Percentiles rank a stretch among this genome's conserved stretches.
These are phyloP conservation scores for Malus hybrid DNA, from an alignment of 331 rosid species.

Conservation along the genomic window DNA sequence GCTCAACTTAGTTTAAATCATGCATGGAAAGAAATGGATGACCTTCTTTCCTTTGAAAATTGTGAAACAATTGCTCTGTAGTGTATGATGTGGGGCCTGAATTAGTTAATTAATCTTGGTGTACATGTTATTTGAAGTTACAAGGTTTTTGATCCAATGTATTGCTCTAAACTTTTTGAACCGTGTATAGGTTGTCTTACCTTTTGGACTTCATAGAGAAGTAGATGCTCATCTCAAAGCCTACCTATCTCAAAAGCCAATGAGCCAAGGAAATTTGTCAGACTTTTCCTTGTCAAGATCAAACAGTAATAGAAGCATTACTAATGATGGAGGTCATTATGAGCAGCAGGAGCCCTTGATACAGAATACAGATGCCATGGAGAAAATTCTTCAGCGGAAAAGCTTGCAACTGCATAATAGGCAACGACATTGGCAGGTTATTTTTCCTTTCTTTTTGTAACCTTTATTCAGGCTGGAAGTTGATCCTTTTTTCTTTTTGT, in stretches of 20 bases:
- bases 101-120: not conserved
- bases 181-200: slow-evolving; percentile 59
- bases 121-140: slow-evolving; percentile 2
- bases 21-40: not conserved
- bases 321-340: slow-evolving; percentile 25
- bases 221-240: slow-evolving; percentile 62
- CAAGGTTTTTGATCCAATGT: not conserved
- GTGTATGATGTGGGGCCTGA: not conserved
- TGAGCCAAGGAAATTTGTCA: slow-evolving; percentile 23
- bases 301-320: slow-evolving; percentile 28
- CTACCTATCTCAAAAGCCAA: slow-evolving; percentile 56
- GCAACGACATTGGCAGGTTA: slow-evolving; percentile 85
- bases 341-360: slow-evolving; percentile 48
- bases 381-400: slow-evolving; percentile 53
- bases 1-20: not conserved
- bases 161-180: slow-evolving; percentile 11
- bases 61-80: not conserved
- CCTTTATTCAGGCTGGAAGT: not conserved
- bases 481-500: not conserved
- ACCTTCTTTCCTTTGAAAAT: not conserved
- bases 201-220: slow-evolving; percentile 62
- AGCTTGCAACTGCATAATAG: slow-evolving; percentile 59
- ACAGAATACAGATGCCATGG: slow-evolving; percentile 42
- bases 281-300: slow-evolving; percentile 32
- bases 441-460: slow-evolving; percentile 18